Base-by-base conservation (phyloP, 805 yeast species). In the Nakazawaea sp. region DNA sequence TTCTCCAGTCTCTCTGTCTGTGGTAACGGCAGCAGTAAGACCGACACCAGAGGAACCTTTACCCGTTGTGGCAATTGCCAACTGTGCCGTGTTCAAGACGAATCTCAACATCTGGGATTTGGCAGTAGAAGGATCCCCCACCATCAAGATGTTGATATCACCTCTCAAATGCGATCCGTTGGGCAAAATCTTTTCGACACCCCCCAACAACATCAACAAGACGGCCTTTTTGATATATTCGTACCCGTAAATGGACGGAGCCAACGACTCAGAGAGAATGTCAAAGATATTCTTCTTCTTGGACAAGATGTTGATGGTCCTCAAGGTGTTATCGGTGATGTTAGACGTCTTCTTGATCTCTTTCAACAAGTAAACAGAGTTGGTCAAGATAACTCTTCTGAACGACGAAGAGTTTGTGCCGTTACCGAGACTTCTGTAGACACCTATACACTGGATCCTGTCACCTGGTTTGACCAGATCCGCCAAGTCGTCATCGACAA, bases 21-120 rank as follows among this genome's bases (percentile, higher is more conserved):
- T 75, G 5, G 97, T 89, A 3, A 92, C 98, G 1, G 98, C 98
- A 15, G 98, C 98, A 0, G 98, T 92, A 52, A 92, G 72, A 86
- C 98, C 98, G 31, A 92, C 98, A 59, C 98, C 98, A 1, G 97
- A 89, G n/a, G 97, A 90, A 45, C 98, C 98, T 59, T 96, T 79
- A 67, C 98, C 98, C 0, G 98, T 92, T 1, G 98, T 92, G 19
- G 97, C 97, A 49, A 92, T 88, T 3, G 97, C 97, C 49, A 92
- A 67, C 1, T 95, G 70, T 1, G 98, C 98, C 1, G 97, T 90
- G 56, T 90, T 92, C 44, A 92, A 68, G 15, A 92, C 97, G 55
- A 92, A 90, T 46, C 97, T 73, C 45, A 92, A 71, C 66, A 92
- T 80, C 64, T 92, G 98, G 4, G 97, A 89, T 59, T 92, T 92